These are phyloP conservation scores for Penicillium chermesinum DNA, from an alignment of 495 filamentous ascomycete species.

Conservation along the genomic window DNA sequence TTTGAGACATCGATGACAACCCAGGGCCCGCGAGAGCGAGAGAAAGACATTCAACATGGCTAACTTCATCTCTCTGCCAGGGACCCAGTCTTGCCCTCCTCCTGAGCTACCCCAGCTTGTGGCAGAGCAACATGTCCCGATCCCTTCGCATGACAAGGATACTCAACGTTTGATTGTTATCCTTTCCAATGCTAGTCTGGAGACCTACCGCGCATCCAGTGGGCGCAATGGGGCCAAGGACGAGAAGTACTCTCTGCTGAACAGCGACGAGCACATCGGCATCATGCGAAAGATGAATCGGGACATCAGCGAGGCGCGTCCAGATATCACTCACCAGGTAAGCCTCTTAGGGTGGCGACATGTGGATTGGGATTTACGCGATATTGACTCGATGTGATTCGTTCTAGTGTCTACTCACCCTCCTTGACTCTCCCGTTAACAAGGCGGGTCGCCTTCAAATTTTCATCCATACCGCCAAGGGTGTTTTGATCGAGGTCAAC, in stretches of 20 bases:
- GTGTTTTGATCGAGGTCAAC: slow-evolving; percentile 94
- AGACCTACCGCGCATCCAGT: slow-evolving; percentile 85
- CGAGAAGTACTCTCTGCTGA: slow-evolving; percentile 92
- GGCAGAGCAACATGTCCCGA: slow-evolving; percentile 85
- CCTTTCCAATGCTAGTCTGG: slow-evolving; percentile 92
- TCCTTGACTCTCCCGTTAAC: slow-evolving; percentile 96
- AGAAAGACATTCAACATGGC: slow-evolving; percentile 9
- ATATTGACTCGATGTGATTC: slow-evolving; percentile 1
- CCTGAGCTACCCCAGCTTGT: slow-evolving; percentile 84
- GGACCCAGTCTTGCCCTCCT: slow-evolving; percentile 92
- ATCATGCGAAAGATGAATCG: slow-evolving; percentile 99
- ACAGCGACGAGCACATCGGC: slow-evolving; percentile 98
- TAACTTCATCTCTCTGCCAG: slow-evolving; percentile 33
- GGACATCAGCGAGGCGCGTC: slow-evolving; percentile 94
- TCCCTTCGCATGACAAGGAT: slow-evolving; percentile 79
- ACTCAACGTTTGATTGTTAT: slow-evolving; percentile 90
- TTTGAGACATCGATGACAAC: neutral
- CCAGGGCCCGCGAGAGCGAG: neutral
- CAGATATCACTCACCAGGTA: slow-evolving; percentile 98
- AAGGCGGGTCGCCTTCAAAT: slow-evolving; percentile 97
- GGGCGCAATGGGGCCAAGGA: slow-evolving; percentile 66
- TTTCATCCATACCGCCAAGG: slow-evolving; percentile 96
- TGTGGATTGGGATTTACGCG: neutral
- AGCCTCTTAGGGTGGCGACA: slow-evolving; percentile 14
- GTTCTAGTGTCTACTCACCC: slow-evolving; percentile 84